Conservation (phyloP, 495 filamentous ascomycete species). For the Neurospora discreta region DNA sequence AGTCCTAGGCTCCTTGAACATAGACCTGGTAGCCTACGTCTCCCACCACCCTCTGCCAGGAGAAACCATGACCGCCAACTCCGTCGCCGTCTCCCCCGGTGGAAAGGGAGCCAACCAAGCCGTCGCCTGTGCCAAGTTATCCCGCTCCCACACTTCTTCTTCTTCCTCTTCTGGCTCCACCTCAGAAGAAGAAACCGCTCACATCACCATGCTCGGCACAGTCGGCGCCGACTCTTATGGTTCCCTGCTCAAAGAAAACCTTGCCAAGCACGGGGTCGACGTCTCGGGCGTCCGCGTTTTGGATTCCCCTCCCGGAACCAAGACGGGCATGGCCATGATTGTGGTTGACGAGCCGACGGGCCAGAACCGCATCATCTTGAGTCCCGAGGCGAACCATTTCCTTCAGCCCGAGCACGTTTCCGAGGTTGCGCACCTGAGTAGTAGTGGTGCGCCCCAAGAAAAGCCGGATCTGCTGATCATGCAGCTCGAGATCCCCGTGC, state of each 20-base stretch:
- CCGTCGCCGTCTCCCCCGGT: constrained; percentile 69
- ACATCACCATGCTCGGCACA: constrained; percentile 70
- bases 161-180: constrained; percentile 9
- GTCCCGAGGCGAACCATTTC: constrained; percentile 64
- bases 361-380: constrained; percentile 79
- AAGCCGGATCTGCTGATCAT: constrained; percentile 61
- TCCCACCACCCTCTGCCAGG: constrained; percentile 70
- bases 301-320: constrained; percentile 23
- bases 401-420: constrained; percentile 11
- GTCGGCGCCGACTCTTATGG: constrained; percentile 66
- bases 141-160: constrained; percentile 13
- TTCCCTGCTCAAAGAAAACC: constrained; percentile 33
- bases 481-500: constrained; percentile 78
- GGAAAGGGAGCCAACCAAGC: constrained; percentile 97
- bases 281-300: constrained; percentile 39
- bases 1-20: constrained; percentile 87
- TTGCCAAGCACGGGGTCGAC: constrained; percentile 53
- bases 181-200: constrained; percentile 23
- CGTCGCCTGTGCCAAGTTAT: constrained; percentile 54
- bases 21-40: constrained; percentile 79
- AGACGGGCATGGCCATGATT: constrained; percentile 74
- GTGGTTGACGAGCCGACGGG: constrained; percentile 68
- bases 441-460: too few relatives aligned
- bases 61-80: constrained; percentile 75
- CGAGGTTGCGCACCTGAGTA: not conserved